phyloP scores from a whole-genome alignment of 768 basidiomycete species.

The Tulasnella sp. region DNA sequence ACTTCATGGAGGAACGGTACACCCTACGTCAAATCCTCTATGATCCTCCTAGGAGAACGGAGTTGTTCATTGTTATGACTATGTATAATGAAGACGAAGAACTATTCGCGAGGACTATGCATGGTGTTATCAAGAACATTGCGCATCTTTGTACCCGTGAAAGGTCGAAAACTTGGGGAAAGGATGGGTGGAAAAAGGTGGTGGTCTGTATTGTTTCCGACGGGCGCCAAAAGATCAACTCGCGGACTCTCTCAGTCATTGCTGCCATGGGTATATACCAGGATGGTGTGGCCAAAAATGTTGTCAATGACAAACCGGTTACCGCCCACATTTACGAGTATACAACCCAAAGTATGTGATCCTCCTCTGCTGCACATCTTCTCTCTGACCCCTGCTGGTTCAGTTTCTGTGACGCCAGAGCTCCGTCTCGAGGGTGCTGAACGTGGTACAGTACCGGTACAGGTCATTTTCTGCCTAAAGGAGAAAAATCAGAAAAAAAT shows the following conservation, averaged over 20 bases:
- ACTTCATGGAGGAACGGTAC: slow-evolving; percentile 70
- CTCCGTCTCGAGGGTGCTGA: slow-evolving; percentile 72
- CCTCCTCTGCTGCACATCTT: background rate
- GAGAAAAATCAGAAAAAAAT: slow-evolving; percentile 95
- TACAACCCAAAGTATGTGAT: slow-evolving; percentile 68
- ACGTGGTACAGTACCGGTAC: slow-evolving; percentile 73
- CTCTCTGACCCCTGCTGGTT: background rate
- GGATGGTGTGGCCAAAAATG: slow-evolving; percentile 80
- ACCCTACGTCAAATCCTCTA: slow-evolving; percentile 84
- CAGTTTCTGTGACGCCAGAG: slow-evolving; percentile 70
- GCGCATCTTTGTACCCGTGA: slow-evolving; percentile 77
- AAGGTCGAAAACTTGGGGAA: slow-evolving; percentile 88
- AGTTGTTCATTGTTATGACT: slow-evolving; percentile 94
- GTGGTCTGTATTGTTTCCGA: slow-evolving; percentile 88
- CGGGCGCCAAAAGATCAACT: slow-evolving; percentile 74
- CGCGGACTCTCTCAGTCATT: slow-evolving; percentile 68
- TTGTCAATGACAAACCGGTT: slow-evolving; percentile 71
- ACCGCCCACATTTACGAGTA: slow-evolving; percentile 88
- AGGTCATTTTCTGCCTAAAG: slow-evolving; percentile 84
- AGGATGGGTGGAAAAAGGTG: slow-evolving; percentile 95
- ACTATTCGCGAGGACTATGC: slow-evolving; percentile 85
- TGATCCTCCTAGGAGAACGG: slow-evolving; percentile 79
- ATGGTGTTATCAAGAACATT: slow-evolving; percentile 91
- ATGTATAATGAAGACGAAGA: slow-evolving; percentile 85
- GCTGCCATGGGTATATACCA: slow-evolving; percentile 93